Evolutionary conservation across 2,329 filamentous ascomycete genomes (phyloP), one percentile per base, ranked within the genome.

Genomic region (Aspergillus hiratsukae): DNA sequence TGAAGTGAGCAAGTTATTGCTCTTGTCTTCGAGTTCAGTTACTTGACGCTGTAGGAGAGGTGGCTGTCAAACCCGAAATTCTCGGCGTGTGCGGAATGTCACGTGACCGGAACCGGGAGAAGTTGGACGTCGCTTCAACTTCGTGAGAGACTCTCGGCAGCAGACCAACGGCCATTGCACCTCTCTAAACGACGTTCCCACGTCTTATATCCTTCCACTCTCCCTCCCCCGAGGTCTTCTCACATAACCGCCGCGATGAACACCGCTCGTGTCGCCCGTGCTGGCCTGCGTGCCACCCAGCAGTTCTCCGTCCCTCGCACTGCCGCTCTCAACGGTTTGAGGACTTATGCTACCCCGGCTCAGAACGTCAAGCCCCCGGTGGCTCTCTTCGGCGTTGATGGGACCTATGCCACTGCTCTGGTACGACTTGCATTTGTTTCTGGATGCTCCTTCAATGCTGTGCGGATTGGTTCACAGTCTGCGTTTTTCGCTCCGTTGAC

Each of bases 361-460:
- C 80, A 85, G 75, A 85, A 87, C 60, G 79, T 86, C 76, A 92
- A 90, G 83, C 87, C 93, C 70, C 94, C 94, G 67, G 83, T 97
- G 74, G 85, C 92, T 70, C 85, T 99, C 73, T 99, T 91, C 80
- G 94, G 94, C 69, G 81, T 99, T 74, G 94, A 97, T 79, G 94
- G 94, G 78, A 97, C 93, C 75, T 99, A 99, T 81, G 94, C 94
- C 76, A 91, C 88, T 81, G 94, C 94, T 81, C 84, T 99, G 87
- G 94, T 99, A 93, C 76, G 50, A 49, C 40, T 25, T 52, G 54
- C 50, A 52, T 45, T 58, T 51, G 45, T 35, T 27, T 14, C 37
- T 27, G 29, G 50, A 48, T 21, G 11, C 11, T 27, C 29, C 23
- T 25, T 37, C 45, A 10, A 48, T 43, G 21, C 28, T 8, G 29